Conservation (phyloP, 345 rosid species). For the Iberis pinnata region DNA sequence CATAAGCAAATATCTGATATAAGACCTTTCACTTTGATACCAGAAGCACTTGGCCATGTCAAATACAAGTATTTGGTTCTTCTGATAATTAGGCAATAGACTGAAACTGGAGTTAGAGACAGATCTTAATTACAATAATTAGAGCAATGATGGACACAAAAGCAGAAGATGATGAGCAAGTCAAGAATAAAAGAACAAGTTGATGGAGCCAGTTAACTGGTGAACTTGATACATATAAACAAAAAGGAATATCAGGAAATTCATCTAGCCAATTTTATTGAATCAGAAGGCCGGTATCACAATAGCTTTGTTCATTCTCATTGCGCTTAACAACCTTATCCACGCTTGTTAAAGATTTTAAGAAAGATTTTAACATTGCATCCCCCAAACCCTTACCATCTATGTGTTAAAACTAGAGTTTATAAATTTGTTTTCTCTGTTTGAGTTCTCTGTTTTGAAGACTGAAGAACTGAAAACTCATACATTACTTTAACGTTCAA, state of each 20-base stretch:
- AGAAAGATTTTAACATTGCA: too few relatives aligned
- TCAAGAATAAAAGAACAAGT: slow-evolving; percentile 2
- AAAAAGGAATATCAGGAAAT: background rate
- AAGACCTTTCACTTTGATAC: slow-evolving; percentile 2
- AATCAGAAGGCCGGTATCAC: slow-evolving; percentile 16
- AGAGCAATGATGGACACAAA: background rate
- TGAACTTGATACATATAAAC: slow-evolving; percentile 20
- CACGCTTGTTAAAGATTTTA: too few relatives aligned
- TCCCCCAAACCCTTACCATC: too few relatives aligned
- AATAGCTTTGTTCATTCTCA: too few relatives aligned
- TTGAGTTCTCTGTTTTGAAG: too few relatives aligned
- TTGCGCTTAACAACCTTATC: too few relatives aligned
- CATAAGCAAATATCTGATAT: background rate
- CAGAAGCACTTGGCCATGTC: slow-evolving; percentile 6
- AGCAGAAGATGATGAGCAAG: too few relatives aligned
- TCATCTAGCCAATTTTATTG: background rate
- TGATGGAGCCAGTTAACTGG: slow-evolving; percentile 23
- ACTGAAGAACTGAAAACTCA: too few relatives aligned
- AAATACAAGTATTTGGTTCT: slow-evolving; percentile 7
- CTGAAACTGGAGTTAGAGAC: background rate
- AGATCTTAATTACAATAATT: background rate
- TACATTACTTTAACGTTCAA: too few relatives aligned
- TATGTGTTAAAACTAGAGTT: too few relatives aligned
- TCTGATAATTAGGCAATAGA: too few relatives aligned
- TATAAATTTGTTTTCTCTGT: too few relatives aligned